Base-by-base conservation (phyloP, 805 yeast genomes). In the Candida succiphila region DNA sequence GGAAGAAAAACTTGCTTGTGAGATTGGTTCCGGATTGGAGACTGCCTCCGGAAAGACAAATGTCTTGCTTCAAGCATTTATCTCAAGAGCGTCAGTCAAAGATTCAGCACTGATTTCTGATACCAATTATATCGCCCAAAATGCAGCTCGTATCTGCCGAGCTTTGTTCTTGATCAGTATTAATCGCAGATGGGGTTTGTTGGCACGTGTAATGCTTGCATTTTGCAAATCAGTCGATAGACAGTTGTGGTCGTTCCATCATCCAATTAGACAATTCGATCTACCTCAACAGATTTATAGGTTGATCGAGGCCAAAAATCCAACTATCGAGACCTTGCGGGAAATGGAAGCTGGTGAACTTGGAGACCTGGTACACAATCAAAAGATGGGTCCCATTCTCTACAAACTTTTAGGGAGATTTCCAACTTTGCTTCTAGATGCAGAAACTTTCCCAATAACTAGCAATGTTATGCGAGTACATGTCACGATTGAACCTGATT, bases 71-170 rank as follows among this genome's bases (percentile, higher is more conserved):
- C 99, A 92, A 54, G 78, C 96, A 0, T 94, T 69, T 52, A 81
- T 92, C 21, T 86, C 96, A 0, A 75, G 78, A 37, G 75, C 86
- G 1, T 46, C 54, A 9, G 72, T 88, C 25, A 73, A 69, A 37
- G 95, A 86, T 37, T 76, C 95, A 4, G 81, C 98, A 0, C 61
- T 92, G 37, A 63, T 73, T 3, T 85, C 96, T 0, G 98, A 92
- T 55, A 68, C 84, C 31, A 82, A 85, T 41, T 92, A 92, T 52
- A 94, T 92, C 36, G 96, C 97, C 1, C 98, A 92, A 49, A 92
- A 92, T 49, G 72, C 96, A 4, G 86, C 89, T 1, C 77, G 99
- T 63, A 89, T 92, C 23, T 75, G 95, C 43, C 72, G 97, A 18
- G 96, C 98, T 0, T 63, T 94, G 31, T 87, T 92, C 45, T 60